phyloP scores from a whole-genome alignment of 768 basidiomycete species.

The Mycena rosella region DNA sequence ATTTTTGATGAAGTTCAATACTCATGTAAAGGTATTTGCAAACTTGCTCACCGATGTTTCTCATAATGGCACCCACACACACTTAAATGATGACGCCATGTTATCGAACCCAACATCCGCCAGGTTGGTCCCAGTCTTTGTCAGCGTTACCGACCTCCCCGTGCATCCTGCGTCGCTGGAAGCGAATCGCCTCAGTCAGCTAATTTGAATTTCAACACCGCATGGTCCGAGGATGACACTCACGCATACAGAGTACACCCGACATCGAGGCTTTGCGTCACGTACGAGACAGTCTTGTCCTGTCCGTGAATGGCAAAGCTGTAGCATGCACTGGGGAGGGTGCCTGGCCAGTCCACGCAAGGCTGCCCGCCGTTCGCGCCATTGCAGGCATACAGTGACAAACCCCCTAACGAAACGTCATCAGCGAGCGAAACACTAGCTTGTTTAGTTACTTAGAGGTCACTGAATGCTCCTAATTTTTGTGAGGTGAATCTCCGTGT shows the following conservation, averaged over 20 bases:
- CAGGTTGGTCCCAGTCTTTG: background rate
- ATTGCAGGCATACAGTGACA: too few species aligned
- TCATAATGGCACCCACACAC: background rate
- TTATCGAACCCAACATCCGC: conserved; percentile 3
- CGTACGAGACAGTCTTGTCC: too few species aligned
- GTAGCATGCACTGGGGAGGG: too few species aligned
- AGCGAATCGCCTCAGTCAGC: background rate
- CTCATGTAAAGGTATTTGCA: conserved; percentile 1
- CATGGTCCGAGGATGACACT: background rate
- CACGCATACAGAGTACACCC: background rate
- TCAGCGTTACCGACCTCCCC: background rate
- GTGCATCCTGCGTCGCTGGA: conserved; percentile 1
- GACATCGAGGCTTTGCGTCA: background rate
- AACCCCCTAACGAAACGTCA: too few species aligned
- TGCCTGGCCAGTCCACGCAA: too few species aligned
- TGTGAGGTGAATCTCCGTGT: too few species aligned
- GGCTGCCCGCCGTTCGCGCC: too few species aligned
- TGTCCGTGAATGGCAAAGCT: too few species aligned
- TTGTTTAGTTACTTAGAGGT: too few species aligned
- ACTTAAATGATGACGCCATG: conserved; percentile 1
- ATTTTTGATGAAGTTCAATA: background rate
- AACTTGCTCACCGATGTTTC: conserved; percentile 3
- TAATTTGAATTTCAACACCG: background rate
- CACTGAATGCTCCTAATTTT: too few species aligned
- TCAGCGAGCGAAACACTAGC: too few species aligned